Conservation (phyloP, 352 stramenopile species). For the Phytophthora vignae region DNA sequence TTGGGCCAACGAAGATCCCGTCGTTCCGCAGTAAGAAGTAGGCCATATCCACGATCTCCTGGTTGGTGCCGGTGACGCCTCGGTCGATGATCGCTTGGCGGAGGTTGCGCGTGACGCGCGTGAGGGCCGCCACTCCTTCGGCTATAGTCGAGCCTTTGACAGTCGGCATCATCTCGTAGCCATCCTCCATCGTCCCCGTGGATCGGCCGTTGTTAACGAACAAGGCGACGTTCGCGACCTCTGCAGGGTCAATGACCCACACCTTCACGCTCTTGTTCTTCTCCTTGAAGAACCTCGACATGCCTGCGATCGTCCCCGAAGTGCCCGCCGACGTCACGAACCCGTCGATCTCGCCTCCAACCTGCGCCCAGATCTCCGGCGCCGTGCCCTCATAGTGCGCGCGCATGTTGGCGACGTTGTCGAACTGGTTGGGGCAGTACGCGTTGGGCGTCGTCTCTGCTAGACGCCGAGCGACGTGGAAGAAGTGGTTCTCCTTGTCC, state of each 20-base stretch:
- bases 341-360: slow-evolving; percentile 90
- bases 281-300: slow-evolving; percentile 93
- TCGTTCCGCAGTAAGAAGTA: slow-evolving; percentile 89
- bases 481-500: slow-evolving; percentile 80
- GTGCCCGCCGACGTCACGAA: slow-evolving; percentile 93
- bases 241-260: slow-evolving; percentile 77
- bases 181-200: slow-evolving; percentile 69
- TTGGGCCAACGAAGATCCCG: slow-evolving; percentile 90
- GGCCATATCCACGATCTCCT: slow-evolving; percentile 93
- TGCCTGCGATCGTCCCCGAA: slow-evolving; percentile 91
- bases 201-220: slow-evolving; percentile 61
- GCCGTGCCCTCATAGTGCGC: slow-evolving; percentile 85
- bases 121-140: slow-evolving; percentile 89
- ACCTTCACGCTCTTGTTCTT: slow-evolving; percentile 49
- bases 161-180: slow-evolving; percentile 85
- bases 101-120: slow-evolving; percentile 92
- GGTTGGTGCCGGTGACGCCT: slow-evolving; percentile 89
- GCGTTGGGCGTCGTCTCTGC: slow-evolving; percentile 42
- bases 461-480: slow-evolving; percentile 72
- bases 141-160: slow-evolving; percentile 88
- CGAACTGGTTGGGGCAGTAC: slow-evolving; percentile 79
- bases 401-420: slow-evolving; percentile 77
- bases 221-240: slow-evolving; percentile 78
- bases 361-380: slow-evolving; percentile 91
- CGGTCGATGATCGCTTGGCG: slow-evolving; percentile 87